These are phyloP conservation scores for Aspergillus avenaceus DNA, from an alignment of 495 filamentous ascomycete genomes.

Conservation along the genomic window DNA sequence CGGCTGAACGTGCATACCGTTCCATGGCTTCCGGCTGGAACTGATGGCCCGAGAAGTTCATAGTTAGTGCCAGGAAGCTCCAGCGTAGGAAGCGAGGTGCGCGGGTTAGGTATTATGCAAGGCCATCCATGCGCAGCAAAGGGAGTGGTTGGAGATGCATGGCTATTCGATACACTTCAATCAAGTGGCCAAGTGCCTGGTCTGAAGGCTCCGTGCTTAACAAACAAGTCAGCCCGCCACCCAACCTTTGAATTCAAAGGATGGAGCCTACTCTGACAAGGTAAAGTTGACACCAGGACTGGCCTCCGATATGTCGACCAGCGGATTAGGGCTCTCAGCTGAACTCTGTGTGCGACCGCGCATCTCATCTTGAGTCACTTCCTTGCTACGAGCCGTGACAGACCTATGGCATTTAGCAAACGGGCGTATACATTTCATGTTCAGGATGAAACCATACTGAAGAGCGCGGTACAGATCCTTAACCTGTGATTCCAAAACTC, in stretches of 20 bases:
- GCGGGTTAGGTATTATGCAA: background rate
- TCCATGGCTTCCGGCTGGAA: conserved; percentile 4
- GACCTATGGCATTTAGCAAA: too few relatives aligned
- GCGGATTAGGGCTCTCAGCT: too few relatives aligned
- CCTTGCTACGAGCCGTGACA: too few relatives aligned
- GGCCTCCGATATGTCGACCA: too few relatives aligned
- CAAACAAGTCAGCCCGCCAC: background rate
- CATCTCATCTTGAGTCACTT: too few relatives aligned
- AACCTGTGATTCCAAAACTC: background rate
- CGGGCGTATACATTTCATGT: too few relatives aligned
- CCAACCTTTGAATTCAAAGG: background rate
- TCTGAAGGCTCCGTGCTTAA: background rate
- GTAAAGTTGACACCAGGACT: background rate
- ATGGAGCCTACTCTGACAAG: background rate
- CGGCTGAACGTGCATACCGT: conserved; percentile 4
- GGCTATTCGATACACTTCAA: background rate
- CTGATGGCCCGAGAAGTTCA: background rate
- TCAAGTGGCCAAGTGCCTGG: background rate
- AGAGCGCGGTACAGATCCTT: background rate
- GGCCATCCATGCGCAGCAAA: background rate
- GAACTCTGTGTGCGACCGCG: too few relatives aligned
- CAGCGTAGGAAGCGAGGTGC: background rate
- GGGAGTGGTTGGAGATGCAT: background rate
- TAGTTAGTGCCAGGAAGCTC: conserved; percentile 3
- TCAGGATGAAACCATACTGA: background rate